Conservation (phyloP, 805 yeast genomes). For the Blastobotrys chiropterorum region DNA sequence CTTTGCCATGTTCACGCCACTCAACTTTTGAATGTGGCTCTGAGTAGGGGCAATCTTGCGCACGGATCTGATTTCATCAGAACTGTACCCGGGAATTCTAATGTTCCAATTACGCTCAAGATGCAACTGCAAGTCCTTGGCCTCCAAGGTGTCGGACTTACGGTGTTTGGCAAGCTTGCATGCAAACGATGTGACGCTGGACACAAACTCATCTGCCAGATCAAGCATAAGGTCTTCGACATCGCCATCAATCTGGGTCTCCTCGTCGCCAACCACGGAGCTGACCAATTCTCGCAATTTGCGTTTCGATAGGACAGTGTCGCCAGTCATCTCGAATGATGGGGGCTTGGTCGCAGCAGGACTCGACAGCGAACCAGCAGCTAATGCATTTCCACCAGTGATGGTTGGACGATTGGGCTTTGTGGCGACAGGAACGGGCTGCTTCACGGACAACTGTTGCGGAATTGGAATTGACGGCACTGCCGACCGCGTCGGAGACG, state of each 20-base stretch:
- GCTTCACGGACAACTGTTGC: constrained; percentile 55
- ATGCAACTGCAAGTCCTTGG: constrained; percentile 85
- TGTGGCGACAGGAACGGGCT: constrained; percentile 58
- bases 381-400: constrained; percentile 74
- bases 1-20: constrained; percentile 30
- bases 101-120: constrained; percentile 93
- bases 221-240: constrained; percentile 84
- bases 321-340: constrained; percentile 64
- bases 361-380: constrained; percentile 62
- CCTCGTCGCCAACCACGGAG: constrained; percentile 68
- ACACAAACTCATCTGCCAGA: constrained; percentile 91
- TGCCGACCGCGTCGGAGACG: constrained; percentile 24
- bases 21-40: constrained; percentile 34
- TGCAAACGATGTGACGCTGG: constrained; percentile 86
- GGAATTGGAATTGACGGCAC: constrained; percentile 44
- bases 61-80: constrained; percentile 73
- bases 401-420: constrained; percentile 75
- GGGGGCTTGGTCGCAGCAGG: constrained; percentile 75
- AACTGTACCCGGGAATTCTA: constrained; percentile 85
- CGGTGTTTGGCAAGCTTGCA: constrained; percentile 94
- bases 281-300: constrained; percentile 82
- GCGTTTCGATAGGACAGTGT: constrained; percentile 76
- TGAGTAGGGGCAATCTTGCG: constrained; percentile 36
- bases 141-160: constrained; percentile 79
- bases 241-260: constrained; percentile 87